These are phyloP conservation scores for Aureobasidium sp. DNA, from an alignment of 2,329 filamentous ascomycete genomes.

Conservation along the genomic window DNA sequence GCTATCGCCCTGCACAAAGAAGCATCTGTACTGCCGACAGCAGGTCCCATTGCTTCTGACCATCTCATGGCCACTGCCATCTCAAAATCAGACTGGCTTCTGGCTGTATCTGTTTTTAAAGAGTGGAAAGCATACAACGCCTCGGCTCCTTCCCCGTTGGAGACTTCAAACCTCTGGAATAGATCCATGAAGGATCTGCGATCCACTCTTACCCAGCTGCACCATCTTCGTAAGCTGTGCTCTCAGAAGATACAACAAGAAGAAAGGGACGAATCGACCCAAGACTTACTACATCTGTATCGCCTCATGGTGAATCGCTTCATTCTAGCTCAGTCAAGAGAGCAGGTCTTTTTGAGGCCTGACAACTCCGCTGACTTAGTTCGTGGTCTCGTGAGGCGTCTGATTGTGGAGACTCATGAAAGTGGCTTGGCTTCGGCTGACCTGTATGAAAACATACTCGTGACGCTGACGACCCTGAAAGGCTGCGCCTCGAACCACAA, in stretches of 20 bases:
- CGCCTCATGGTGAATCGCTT: not conserved
- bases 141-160: not conserved
- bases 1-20: conserved; percentile 35
- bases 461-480: not conserved
- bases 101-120: conserved; percentile 23
- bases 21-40: conserved; percentile 20
- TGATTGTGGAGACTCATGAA: not conserved
- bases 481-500: not conserved
- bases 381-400: not conserved
- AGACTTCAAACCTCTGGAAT: not conserved
- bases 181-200: not conserved
- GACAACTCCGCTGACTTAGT: not conserved
- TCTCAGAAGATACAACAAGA: not conserved
- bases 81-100: conserved; percentile 27
- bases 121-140: not conserved
- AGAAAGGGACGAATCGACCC: not conserved
- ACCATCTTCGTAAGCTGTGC: not conserved
- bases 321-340: not conserved
- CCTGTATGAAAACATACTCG: not conserved
- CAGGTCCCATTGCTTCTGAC: conserved; percentile 12
- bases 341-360: not conserved
- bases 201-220: not conserved
- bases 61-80: not conserved
- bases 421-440: not conserved
- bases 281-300: not conserved